These are phyloP conservation scores for Solanum rostratum DNA, from an alignment of 257 asterid species.

Conservation along the genomic window DNA sequence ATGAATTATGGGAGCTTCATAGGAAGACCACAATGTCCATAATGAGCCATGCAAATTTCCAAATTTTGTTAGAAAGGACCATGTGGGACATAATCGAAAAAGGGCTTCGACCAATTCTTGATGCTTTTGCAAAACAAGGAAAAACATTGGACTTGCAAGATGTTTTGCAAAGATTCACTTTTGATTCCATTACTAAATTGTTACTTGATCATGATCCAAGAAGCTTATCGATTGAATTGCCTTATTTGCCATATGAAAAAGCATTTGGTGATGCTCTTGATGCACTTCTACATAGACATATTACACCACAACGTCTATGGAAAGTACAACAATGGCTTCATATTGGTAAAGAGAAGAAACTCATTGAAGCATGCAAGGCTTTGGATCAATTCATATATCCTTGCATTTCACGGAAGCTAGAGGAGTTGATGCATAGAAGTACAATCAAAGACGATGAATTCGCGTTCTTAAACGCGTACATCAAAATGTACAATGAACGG, in stretches of 20 bases:
- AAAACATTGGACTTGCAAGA: background rate
- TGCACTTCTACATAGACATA: background rate
- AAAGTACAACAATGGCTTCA: background rate
- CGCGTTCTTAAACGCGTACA: background rate
- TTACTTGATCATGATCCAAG: background rate
- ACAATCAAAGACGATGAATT: background rate
- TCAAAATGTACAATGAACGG: background rate
- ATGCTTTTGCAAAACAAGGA: background rate
- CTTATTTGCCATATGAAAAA: background rate
- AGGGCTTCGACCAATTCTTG: background rate
- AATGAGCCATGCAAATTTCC: background rate
- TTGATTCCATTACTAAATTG: background rate
- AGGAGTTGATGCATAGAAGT: background rate
- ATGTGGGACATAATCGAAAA: background rate
- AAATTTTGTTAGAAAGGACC: background rate
- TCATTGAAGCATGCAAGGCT: background rate
- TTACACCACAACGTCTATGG: background rate
- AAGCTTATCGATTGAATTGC: background rate
- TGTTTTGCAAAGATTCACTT: background rate
- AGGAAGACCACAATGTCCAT: background rate
- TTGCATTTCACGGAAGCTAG: background rate
- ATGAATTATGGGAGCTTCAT: background rate
- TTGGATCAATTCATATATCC: background rate
- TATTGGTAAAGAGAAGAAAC: background rate
- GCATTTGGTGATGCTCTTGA: background rate